These are phyloP conservation scores for Aeschynomene evenia DNA, from an alignment of 306 rosid genomes.

Conservation along the genomic window DNA sequence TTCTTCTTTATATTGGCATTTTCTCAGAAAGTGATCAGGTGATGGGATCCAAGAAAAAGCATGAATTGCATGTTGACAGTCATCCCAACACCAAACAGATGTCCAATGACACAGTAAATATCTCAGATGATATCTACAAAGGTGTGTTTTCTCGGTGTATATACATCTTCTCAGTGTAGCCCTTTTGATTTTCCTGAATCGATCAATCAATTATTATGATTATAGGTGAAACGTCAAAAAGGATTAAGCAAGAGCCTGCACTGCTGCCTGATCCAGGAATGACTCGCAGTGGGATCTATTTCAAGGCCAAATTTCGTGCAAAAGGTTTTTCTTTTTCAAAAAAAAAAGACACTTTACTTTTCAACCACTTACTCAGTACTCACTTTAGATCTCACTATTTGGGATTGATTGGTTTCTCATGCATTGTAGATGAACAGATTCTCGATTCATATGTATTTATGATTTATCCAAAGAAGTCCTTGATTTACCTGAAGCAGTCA, in stretches of 20 bases:
- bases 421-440: not conserved
- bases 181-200: not conserved
- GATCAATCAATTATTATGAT: not conserved
- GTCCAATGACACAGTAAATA: not conserved
- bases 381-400: not conserved
- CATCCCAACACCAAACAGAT: conserved; percentile 14
- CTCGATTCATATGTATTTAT: not conserved
- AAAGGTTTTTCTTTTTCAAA: conserved; percentile 27
- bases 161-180: not conserved
- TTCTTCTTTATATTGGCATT: conserved; percentile 22
- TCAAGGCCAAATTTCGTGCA: conserved; percentile 18
- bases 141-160: conserved; percentile 12
- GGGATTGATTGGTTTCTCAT: not conserved
- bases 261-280: conserved; percentile 1
- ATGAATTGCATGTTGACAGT: conserved; percentile 12
- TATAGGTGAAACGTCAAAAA: conserved; percentile 35
- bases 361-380: too few species aligned
- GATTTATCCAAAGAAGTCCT: not conserved
- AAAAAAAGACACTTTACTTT: too few species aligned
- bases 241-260: conserved; percentile 27
- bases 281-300: conserved; percentile 15
- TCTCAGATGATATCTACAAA: not conserved
- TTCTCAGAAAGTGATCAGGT: conserved; percentile 36
- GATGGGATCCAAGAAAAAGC: not conserved
- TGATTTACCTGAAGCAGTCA: conserved; percentile 18